Evolutionary conservation across 306 rosid species (phyloP).

Genomic region (Herpetospermum pedunculosum): DNA sequence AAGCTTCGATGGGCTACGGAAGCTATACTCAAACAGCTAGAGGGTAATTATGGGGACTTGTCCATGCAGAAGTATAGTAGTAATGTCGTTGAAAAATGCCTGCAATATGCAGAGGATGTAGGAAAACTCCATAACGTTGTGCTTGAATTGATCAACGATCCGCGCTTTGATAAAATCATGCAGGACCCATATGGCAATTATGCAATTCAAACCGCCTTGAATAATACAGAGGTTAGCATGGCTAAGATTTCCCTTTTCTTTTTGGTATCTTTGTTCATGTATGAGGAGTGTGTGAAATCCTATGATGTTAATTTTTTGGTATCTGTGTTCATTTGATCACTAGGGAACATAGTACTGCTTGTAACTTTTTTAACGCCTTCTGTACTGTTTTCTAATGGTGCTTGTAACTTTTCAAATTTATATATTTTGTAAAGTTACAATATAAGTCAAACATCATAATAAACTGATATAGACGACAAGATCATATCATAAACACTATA

Average conservation of each 20-base stretch:
- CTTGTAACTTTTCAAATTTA: neutral
- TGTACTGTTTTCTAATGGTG: neutral
- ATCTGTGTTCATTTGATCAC: neutral
- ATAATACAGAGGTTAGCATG: constrained; percentile 28
- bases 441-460: neutral
- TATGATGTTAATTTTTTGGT: neutral
- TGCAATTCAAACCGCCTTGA: constrained; percentile 36
- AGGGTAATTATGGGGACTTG: constrained; percentile 35
- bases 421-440: neutral
- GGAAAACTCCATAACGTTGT: constrained; percentile 13
- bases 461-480: no score
- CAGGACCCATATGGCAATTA: constrained; percentile 48
- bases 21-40: constrained; percentile 25
- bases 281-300: neutral
- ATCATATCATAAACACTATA: no score
- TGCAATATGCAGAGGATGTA: constrained; percentile 17
- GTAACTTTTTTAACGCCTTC: neutral
- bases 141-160: constrained; percentile 24
- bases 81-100: constrained; percentile 44
- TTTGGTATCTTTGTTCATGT: neutral
- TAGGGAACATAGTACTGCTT: neutral
- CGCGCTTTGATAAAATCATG: constrained; percentile 35
- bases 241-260: neutral
- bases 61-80: constrained; percentile 48
- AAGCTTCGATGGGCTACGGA: constrained; percentile 29